Conservation (phyloP, 768 basidiomycete species). For the Chalciporus sphaerocephalus region DNA sequence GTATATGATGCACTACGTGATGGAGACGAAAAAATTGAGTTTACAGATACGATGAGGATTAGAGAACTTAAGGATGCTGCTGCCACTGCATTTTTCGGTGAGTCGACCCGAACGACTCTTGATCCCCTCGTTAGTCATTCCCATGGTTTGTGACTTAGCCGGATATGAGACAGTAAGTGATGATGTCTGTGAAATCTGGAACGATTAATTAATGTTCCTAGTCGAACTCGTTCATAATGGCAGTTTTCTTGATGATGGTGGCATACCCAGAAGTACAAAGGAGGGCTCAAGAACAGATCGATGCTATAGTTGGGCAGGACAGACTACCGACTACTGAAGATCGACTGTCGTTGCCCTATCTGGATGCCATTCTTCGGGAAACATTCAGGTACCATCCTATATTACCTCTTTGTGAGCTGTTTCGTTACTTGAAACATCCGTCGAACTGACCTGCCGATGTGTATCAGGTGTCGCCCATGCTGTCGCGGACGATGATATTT, state of each 20-base stretch:
- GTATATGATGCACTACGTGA: neutral
- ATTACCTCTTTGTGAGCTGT: too few species aligned
- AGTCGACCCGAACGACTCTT: neutral
- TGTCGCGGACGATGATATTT: too few species aligned
- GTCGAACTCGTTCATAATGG: too few species aligned
- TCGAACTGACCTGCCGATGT: too few species aligned
- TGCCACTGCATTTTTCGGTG: neutral
- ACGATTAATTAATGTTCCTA: too few species aligned
- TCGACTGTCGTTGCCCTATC: too few species aligned
- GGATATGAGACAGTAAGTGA: neutral
- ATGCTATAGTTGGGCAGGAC: slow-evolving; percentile 20
- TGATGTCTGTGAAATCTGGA: too few species aligned
- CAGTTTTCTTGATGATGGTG: slow-evolving; percentile 20
- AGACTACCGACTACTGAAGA: slow-evolving; percentile 14
- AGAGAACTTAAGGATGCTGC: neutral
- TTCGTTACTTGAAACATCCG: too few species aligned
- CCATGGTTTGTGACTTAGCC: neutral
- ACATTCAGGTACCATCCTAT: too few species aligned
- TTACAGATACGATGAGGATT: neutral
- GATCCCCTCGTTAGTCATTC: neutral
- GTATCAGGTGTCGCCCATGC: too few species aligned
- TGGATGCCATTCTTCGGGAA: too few species aligned
- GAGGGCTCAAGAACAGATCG: slow-evolving; percentile 23
- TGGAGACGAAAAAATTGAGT: neutral
- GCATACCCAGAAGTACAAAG: slow-evolving; percentile 25